A percentile compares a stretch with the other conserved stretches of the same genome.
Evolutionary conservation across 441 rosid species (phyloP).

Genomic region (Populus tomentosa): DNA sequence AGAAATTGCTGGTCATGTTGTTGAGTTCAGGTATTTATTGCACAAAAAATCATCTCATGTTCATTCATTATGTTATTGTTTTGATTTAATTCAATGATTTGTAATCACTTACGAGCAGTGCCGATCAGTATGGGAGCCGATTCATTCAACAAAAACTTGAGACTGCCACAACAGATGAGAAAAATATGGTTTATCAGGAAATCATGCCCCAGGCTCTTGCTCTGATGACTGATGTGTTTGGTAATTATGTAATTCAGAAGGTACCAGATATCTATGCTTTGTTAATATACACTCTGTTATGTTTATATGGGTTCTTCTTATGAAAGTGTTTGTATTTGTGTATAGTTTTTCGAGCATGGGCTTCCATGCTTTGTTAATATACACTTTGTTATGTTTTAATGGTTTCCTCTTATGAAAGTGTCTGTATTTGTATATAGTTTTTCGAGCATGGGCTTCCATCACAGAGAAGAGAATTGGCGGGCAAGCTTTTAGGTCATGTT

Average conservation of each 20-base stretch:
- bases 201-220: constrained; percentile 66
- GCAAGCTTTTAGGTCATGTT: constrained; percentile 66
- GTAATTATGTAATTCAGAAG: constrained; percentile 83
- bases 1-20: constrained; percentile 70
- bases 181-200: constrained; percentile 62
- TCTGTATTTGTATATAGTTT: constrained; percentile 39
- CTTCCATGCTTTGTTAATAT: not conserved
- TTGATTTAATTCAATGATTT: constrained; percentile 2
- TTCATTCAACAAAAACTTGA: constrained; percentile 85
- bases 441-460: constrained; percentile 72
- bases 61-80: not conserved
- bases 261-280: constrained; percentile 25
- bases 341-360: too few relatives aligned
- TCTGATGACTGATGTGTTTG: constrained; percentile 83
- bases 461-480: constrained; percentile 66
- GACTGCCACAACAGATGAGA: constrained; percentile 62
- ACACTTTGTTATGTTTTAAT: not conserved
- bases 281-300: not conserved
- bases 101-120: constrained; percentile 30
- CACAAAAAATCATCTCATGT: not conserved
- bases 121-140: constrained; percentile 77
- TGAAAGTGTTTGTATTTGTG: not conserved
- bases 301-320: not conserved
- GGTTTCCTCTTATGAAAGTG: not conserved
- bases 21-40: constrained; percentile 58